Conservation (phyloP, 208 protist species). For the Porcisia hertigi region DNA sequence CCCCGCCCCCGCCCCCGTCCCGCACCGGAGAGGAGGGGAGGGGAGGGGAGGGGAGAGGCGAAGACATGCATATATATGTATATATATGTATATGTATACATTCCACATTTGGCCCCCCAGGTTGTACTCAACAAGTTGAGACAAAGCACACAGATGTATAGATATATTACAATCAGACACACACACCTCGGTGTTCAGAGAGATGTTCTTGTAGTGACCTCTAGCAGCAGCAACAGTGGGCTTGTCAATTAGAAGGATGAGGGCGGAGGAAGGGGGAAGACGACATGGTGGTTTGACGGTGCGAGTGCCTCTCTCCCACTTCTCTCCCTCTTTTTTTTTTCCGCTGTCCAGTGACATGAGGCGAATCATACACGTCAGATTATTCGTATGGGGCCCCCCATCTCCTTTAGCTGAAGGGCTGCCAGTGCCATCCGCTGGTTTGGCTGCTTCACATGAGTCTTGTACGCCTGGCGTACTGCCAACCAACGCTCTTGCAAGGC, state of each 20-base stretch:
- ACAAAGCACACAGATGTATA: neutral
- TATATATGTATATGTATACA: too few species aligned
- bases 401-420: constrained; percentile 24
- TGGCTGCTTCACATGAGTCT: constrained; percentile 2
- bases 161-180: neutral
- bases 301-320: too few species aligned
- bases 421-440: constrained; percentile 28
- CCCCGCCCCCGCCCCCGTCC: too few species aligned
- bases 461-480: constrained; percentile 16
- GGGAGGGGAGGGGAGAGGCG: neutral
- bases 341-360: neutral
- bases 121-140: neutral
- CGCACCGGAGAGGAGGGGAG: neutral
- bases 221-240: neutral
- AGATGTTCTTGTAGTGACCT: constrained; percentile 1
- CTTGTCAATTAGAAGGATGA: neutral
- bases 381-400: constrained; percentile 13
- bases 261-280: neutral
- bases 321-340: too few species aligned
- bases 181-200: neutral
- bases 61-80: neutral
- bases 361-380: neutral
- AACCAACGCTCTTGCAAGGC: constrained; percentile 19
- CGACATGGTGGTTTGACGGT: neutral
- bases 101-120: neutral